These are phyloP conservation scores for Mycena vulgaris DNA, from an alignment of 768 basidiomycete genomes.

Conservation along the genomic window DNA sequence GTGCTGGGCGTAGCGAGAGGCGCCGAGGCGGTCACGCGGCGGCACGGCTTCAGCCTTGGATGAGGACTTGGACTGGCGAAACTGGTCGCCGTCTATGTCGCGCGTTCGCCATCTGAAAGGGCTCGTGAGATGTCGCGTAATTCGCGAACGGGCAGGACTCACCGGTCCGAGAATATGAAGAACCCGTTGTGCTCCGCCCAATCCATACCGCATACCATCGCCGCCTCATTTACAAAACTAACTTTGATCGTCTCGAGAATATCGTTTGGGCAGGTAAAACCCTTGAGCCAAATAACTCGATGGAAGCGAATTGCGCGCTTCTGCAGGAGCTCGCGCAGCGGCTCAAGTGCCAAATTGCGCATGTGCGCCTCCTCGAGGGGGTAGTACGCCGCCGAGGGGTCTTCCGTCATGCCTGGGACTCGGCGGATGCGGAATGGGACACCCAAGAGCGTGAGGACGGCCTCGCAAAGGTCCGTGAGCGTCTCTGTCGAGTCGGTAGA, in stretches of 20 bases:
- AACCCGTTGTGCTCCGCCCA: constrained; percentile 99
- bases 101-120: constrained; percentile 90
- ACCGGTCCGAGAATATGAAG: constrained; percentile 99
- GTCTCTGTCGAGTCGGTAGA: constrained; percentile 97
- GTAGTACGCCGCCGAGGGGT: constrained; percentile 92
- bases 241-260: constrained; percentile 96
- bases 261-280: constrained; percentile 98
- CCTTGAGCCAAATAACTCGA: constrained; percentile 97
- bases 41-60: constrained; percentile 93
- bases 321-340: constrained; percentile 84
- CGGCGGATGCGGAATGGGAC: constrained; percentile 93
- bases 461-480: constrained; percentile 94
- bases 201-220: constrained; percentile 99
- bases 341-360: constrained; percentile 93
- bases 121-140: constrained; percentile 2
- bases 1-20: constrained; percentile 89
- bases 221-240: constrained; percentile 91
- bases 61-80: constrained; percentile 95
- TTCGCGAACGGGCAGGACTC: constrained; percentile 43
- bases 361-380: constrained; percentile 96
- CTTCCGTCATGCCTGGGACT: constrained; percentile 94
- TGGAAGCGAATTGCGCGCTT: constrained; percentile 88
- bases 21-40: constrained; percentile 88
- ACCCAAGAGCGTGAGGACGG: constrained; percentile 92
- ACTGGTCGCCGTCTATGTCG: constrained; percentile 98